phyloP scores from a whole-genome alignment of 495 filamentous ascomycete genomes.

The Aspergillus sparsus region DNA sequence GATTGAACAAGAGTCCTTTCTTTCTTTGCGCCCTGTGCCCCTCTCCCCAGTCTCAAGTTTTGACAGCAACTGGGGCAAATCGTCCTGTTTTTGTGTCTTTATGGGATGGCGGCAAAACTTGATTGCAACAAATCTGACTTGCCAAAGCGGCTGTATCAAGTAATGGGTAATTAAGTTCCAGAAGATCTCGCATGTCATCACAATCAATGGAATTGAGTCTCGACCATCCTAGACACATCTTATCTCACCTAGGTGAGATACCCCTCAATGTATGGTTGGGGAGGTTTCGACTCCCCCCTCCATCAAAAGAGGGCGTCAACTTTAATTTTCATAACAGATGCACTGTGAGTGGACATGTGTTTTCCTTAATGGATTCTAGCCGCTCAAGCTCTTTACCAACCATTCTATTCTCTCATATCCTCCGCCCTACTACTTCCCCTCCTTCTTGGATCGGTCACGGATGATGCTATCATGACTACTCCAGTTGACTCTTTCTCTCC shows the following conservation, averaged over 20 bases:
- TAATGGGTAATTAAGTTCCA: neutral
- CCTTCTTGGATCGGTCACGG: neutral
- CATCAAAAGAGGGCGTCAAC: conserved; percentile 2
- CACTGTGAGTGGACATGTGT: neutral
- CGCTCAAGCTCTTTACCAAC: neutral
- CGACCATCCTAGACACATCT: neutral
- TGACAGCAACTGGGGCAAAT: no score
- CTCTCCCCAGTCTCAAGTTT: no score
- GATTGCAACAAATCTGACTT: no score
- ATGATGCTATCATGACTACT: conserved; percentile 13
- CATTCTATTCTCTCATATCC: neutral
- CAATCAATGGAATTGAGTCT: neutral
- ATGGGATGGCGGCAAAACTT: no score
- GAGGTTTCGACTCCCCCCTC: neutral
- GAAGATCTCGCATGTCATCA: neutral
- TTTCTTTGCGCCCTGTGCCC: no score
- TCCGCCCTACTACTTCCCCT: neutral
- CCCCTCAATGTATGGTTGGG: no score
- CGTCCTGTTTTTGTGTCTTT: no score
- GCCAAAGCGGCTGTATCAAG: no score
- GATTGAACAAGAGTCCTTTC: no score
- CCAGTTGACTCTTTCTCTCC: conserved; percentile 1
- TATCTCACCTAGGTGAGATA: neutral
- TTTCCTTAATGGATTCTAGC: neutral
- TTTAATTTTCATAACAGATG: neutral